Conservation (phyloP, 371 early-diverging fungal species). For the Mucor lusitanicus region DNA sequence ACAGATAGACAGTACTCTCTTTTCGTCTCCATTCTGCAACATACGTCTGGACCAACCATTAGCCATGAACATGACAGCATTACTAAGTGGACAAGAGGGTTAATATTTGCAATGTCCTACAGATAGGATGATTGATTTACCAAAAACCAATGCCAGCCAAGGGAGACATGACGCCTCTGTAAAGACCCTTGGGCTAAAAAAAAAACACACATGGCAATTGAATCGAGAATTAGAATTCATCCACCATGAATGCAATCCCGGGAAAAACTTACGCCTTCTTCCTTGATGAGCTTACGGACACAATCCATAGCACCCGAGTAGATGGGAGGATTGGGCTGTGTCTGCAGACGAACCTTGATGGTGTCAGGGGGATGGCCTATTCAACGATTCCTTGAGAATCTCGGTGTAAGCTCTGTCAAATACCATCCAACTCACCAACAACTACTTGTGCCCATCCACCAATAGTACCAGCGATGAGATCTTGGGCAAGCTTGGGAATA, state of each 20-base stretch:
- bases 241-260: background rate
- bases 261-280: conserved; percentile 69
- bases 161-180: conserved; percentile 84
- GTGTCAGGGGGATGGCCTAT: conserved; percentile 80
- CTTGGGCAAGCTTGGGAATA: conserved; percentile 58
- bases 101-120: background rate
- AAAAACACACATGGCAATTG: background rate
- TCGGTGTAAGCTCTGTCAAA: background rate
- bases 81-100: conserved; percentile 42
- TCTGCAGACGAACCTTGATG: conserved; percentile 83
- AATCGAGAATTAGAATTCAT: background rate
- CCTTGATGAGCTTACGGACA: conserved; percentile 63
- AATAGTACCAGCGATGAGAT: conserved; percentile 81
- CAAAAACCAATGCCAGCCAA: conserved; percentile 86
- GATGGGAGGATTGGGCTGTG: conserved; percentile 68
- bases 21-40: conserved; percentile 55
- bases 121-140: conserved; percentile 27
- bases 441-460: conserved; percentile 89
- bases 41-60: conserved; percentile 74
- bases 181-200: conserved; percentile 70
- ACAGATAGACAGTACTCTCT: conserved; percentile 44
- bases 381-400: background rate
- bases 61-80: conserved; percentile 84
- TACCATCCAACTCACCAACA: conserved; percentile 51
- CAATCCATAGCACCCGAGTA: conserved; percentile 78